These are phyloP conservation scores for Cokeromyces recurvatus DNA, from an alignment of 371 early-diverging fungal species.

Conservation along the genomic window DNA sequence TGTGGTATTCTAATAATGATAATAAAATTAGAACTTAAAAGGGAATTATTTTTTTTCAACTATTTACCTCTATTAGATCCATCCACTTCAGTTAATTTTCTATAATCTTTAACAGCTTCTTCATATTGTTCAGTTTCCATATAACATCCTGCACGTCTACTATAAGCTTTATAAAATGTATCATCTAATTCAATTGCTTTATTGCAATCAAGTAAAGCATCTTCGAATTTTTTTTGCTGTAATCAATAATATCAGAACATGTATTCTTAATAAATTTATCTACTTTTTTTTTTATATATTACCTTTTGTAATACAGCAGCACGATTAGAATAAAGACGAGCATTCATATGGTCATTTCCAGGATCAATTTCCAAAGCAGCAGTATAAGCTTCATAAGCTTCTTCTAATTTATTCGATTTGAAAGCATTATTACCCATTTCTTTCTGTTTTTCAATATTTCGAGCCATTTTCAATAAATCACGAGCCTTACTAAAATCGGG, in stretches of 20 bases:
- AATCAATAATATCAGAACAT: neutral
- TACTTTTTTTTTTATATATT: neutral
- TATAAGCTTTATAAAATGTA: constrained; percentile 65
- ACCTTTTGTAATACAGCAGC: constrained; percentile 66
- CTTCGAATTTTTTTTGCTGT: constrained; percentile 57
- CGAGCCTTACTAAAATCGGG: constrained; percentile 76
- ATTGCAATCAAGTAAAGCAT: constrained; percentile 66
- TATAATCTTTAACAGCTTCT: constrained; percentile 78
- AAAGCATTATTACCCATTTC: constrained; percentile 76
- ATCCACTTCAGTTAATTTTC: constrained; percentile 55
- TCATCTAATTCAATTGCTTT: constrained; percentile 64
- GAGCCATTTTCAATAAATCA: constrained; percentile 57
- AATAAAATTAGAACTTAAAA: neutral
- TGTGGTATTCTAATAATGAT: constrained; percentile 48
- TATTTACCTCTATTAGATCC: constrained; percentile 51
- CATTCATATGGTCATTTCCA: constrained; percentile 60
- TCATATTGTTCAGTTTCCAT: constrained; percentile 75
- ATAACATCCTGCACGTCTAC: constrained; percentile 75
- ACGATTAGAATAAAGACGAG: constrained; percentile 74
- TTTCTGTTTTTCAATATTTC: constrained; percentile 61
- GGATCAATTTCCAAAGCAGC: constrained; percentile 68
- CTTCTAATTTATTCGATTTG: constrained; percentile 50
- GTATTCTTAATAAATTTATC: neutral
- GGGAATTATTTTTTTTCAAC: neutral
- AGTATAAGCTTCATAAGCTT: constrained; percentile 71